Percentiles rank a stretch among this genome's conserved stretches.
phyloP scores from a whole-genome alignment of 139 green algal genomes.

The Eudorina sp. region DNA sequence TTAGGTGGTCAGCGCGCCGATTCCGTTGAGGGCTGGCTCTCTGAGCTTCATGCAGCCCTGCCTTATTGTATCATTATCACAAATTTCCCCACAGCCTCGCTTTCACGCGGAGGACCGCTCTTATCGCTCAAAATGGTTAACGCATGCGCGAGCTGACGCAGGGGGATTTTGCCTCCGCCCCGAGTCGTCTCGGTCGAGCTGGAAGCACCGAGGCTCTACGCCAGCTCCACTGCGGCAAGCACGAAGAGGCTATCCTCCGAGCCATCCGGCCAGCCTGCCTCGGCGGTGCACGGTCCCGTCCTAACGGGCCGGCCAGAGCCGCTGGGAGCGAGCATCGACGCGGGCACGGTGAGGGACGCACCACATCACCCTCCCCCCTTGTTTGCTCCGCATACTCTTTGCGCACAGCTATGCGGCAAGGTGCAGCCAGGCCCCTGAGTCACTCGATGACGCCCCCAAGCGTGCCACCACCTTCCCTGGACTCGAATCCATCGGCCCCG shows the following conservation, averaged over 20 bases:
- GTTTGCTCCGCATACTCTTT: too few species aligned
- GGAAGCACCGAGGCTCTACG: not conserved
- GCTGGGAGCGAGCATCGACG: slow-evolving; percentile 49
- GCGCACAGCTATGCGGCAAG: too few species aligned
- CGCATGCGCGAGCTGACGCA: not conserved
- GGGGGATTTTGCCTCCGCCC: not conserved
- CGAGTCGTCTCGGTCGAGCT: not conserved
- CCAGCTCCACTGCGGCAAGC: not conserved
- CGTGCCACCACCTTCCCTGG: too few species aligned
- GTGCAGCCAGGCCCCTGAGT: too few species aligned
- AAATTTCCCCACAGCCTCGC: not conserved
- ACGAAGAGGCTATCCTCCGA: slow-evolving; percentile 16
- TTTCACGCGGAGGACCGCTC: not conserved
- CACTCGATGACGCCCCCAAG: too few species aligned
- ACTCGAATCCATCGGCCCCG: too few species aligned
- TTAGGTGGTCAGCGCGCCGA: slow-evolving; percentile 13
- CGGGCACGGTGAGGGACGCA: slow-evolving; percentile 17
- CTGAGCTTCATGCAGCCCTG: not conserved
- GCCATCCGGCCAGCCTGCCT: slow-evolving; percentile 34
- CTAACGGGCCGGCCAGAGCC: slow-evolving; percentile 35
- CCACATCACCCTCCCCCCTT: too few species aligned
- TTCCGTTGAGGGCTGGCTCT: not conserved
- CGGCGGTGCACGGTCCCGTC: not conserved
- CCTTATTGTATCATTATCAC: not conserved
- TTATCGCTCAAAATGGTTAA: slow-evolving; percentile 29